phyloP scores from a whole-genome alignment of 2,329 filamentous ascomycete genomes.

The Diaporthe nobilis region DNA sequence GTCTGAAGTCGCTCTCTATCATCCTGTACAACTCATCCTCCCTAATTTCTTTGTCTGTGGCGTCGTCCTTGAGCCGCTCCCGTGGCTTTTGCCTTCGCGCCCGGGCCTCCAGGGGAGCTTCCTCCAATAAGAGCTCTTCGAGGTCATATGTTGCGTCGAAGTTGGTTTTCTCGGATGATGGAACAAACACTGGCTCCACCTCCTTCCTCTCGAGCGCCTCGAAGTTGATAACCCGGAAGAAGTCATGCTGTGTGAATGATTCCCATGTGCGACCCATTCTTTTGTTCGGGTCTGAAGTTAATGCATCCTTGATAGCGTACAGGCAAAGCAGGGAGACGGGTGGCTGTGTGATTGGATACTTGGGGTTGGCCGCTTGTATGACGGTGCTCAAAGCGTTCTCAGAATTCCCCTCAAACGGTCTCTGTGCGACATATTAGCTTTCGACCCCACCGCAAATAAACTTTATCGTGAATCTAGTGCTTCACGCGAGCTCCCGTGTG shows the following conservation, averaged over 20 bases:
- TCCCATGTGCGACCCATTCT: conserved; percentile 91
- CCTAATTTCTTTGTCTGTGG: conserved; percentile 93
- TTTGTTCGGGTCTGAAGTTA: conserved; percentile 84
- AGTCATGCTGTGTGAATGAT: conserved; percentile 88
- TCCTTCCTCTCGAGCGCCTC: conserved; percentile 86
- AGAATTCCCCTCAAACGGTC: conserved; percentile 92
- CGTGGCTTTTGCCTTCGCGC: conserved; percentile 94
- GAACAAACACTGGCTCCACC: conserved; percentile 91
- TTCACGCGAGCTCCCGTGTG: conserved; percentile 20
- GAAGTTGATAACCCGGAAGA: conserved; percentile 91
- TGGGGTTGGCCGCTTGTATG: conserved; percentile 85
- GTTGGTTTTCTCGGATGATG: conserved; percentile 97
- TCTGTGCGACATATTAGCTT: conserved; percentile 65
- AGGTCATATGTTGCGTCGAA: conserved; percentile 99
- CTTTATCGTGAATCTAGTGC: conserved; percentile 31
- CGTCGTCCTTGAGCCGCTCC: conserved; percentile 92
- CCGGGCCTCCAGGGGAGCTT: conserved; percentile 93
- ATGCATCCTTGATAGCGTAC: conserved; percentile 86
- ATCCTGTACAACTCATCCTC: conserved; percentile 94
- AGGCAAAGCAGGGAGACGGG: conserved; percentile 90
- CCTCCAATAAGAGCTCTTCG: conserved; percentile 92
- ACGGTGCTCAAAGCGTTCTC: conserved; percentile 84
- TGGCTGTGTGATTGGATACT: conserved; percentile 92
- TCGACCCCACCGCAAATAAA: conserved; percentile 1
- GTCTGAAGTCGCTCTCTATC: conserved; percentile 94